Conservation (phyloP, 2,329 filamentous ascomycete species). For the Aspergillus pseudoviridinutans region DNA sequence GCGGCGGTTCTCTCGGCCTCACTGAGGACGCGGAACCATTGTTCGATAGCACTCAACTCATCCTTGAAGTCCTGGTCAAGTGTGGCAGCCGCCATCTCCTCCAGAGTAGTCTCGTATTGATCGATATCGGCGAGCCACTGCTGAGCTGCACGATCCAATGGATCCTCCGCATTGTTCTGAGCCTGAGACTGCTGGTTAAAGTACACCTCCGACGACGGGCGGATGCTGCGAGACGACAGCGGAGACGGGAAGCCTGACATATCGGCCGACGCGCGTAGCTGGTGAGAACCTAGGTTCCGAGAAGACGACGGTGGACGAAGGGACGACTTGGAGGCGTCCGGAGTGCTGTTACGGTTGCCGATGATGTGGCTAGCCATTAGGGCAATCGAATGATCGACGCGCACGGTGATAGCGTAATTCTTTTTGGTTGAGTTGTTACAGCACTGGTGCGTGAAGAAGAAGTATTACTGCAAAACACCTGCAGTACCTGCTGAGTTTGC, state of each 20-base stretch:
- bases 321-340: slow-evolving; percentile 77
- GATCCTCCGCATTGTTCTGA: slow-evolving; percentile 71
- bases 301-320: slow-evolving; percentile 82
- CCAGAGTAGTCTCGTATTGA: slow-evolving; percentile 96
- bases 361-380: slow-evolving; percentile 62
- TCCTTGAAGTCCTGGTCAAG: slow-evolving; percentile 99
- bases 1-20: slow-evolving; percentile 95
- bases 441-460: slow-evolving; percentile 18
- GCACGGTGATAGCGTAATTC: background rate
- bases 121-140: slow-evolving; percentile 99
- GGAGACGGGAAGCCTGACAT: slow-evolving; percentile 79
- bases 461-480: slow-evolving; percentile 56
- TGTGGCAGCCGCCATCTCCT: slow-evolving; percentile 99
- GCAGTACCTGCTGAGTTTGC: slow-evolving; percentile 72
- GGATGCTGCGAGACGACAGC: slow-evolving; percentile 71
- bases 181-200: slow-evolving; percentile 72
- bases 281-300: slow-evolving; percentile 72
- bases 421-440: background rate
- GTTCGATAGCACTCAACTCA: slow-evolving; percentile 96
- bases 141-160: slow-evolving; percentile 88
- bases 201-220: slow-evolving; percentile 88
- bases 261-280: slow-evolving; percentile 91
- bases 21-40: slow-evolving; percentile 97
- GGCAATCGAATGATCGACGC: slow-evolving; percentile 12
- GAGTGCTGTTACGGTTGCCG: slow-evolving; percentile 94